These are phyloP conservation scores for Nemania sp. DNA, from an alignment of 2,329 filamentous ascomycete species.

Conservation along the genomic window DNA sequence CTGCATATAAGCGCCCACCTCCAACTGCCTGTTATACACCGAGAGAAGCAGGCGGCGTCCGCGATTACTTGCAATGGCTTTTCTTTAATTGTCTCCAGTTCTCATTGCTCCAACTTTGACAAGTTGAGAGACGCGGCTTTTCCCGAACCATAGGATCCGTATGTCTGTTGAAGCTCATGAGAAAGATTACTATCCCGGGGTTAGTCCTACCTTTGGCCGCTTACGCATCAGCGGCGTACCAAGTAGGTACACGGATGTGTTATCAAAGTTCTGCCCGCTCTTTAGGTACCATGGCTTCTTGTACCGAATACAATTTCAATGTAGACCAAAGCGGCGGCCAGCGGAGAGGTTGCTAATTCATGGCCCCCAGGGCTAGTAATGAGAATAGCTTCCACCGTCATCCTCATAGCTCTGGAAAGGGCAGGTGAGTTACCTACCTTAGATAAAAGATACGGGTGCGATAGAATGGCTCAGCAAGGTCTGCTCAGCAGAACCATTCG, in stretches of 20 bases:
- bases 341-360: not conserved
- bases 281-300: too few species aligned
- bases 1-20: not conserved
- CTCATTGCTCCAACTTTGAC: not conserved
- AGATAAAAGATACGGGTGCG: not conserved
- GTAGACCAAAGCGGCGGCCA: not conserved
- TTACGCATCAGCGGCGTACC: too few species aligned
- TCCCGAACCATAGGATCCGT: slow-evolving; percentile 1
- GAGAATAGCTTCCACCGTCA: not conserved
- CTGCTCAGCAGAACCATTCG: not conserved
- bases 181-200: slow-evolving; percentile 13
- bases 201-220: not conserved
- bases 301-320: too few species aligned
- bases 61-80: too few species aligned
- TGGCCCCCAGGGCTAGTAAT: too few species aligned
- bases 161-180: too few species aligned
- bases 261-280: too few species aligned
- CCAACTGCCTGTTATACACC: too few species aligned
- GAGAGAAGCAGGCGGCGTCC: too few species aligned
- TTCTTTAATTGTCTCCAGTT: not conserved
- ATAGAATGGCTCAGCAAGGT: not conserved
- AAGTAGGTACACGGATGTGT: too few species aligned
- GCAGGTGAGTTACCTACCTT: not conserved
- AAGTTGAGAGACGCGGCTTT: not conserved
- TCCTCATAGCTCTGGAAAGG: not conserved